These are phyloP conservation scores for Sechiopsis laciniata DNA, from an alignment of 306 rosid genomes.

Conservation along the genomic window DNA sequence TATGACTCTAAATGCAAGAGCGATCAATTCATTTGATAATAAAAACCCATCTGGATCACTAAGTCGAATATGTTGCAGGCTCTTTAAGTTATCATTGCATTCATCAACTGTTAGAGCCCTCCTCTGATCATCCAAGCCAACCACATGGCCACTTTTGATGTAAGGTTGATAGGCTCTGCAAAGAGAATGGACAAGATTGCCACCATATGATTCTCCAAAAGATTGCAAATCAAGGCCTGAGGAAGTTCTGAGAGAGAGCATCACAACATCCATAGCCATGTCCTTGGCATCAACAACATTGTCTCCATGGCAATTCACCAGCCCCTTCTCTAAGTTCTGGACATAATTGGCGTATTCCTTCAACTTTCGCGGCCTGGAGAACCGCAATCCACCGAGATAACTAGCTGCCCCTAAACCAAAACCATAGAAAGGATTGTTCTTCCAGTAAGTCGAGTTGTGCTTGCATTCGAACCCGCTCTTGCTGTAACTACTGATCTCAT, in stretches of 20 bases:
- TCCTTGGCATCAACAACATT: constrained; percentile 39
- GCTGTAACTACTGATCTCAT: constrained; percentile 90
- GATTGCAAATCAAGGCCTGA: constrained; percentile 60
- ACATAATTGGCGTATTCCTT: constrained; percentile 57
- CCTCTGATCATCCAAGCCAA: constrained; percentile 56
- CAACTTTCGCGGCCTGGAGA: constrained; percentile 71
- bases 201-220: constrained; percentile 51
- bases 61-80: constrained; percentile 49
- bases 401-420: constrained; percentile 91
- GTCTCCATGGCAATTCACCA: constrained; percentile 34
- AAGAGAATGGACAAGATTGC: constrained; percentile 45
- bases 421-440: constrained; percentile 75
- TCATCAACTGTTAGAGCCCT: constrained; percentile 27
- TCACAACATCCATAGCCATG: constrained; percentile 63
- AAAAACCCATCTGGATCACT: constrained; percentile 94
- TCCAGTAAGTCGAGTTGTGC: constrained; percentile 84
- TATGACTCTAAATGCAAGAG: constrained; percentile 66
- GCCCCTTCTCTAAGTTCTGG: constrained; percentile 59
- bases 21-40: constrained; percentile 74
- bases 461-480: constrained; percentile 74
- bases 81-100: constrained; percentile 9
- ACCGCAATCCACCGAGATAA: constrained; percentile 64
- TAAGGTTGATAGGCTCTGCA: constrained; percentile 58
- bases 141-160: constrained; percentile 69
- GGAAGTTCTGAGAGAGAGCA: constrained; percentile 83